These are phyloP conservation scores for Stentor coeruleus DNA, from an alignment of 73 alveolate species.

Conservation along the genomic window DNA sequence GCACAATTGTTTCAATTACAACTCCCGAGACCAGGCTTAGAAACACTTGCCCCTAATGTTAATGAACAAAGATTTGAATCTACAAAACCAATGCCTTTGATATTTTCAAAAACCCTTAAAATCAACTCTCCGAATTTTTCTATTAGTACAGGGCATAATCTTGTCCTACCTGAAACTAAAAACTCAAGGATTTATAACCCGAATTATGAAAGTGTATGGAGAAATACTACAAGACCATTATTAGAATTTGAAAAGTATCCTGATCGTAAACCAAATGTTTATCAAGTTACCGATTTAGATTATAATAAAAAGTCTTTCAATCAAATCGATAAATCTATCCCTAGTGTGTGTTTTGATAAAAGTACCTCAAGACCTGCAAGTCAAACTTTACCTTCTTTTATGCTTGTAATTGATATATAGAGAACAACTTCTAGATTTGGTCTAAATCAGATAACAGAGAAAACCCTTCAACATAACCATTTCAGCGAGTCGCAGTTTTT, in stretches of 20 bases:
- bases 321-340: neutral
- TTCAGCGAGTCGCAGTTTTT: neutral
- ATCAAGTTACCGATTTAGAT: neutral
- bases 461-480: neutral
- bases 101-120: neutral
- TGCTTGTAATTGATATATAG: neutral
- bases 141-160: neutral
- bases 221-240: neutral
- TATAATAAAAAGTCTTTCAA: too few species aligned
- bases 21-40: neutral
- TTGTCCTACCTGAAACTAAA: neutral
- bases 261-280: neutral
- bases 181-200: neutral
- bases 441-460: neutral
- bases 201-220: neutral
- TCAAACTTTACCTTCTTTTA: neutral
- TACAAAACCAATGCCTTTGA: neutral
- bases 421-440: constrained; percentile 1
- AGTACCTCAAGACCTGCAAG: neutral
- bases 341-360: neutral
- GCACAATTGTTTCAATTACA: neutral
- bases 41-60: neutral
- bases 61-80: neutral
- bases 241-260: neutral
- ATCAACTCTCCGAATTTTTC: neutral